Percentiles rank a stretch among this genome's conserved stretches.
Conservation (phyloP, 2,329 filamentous ascomycete species). For the Nemania sp. region DNA sequence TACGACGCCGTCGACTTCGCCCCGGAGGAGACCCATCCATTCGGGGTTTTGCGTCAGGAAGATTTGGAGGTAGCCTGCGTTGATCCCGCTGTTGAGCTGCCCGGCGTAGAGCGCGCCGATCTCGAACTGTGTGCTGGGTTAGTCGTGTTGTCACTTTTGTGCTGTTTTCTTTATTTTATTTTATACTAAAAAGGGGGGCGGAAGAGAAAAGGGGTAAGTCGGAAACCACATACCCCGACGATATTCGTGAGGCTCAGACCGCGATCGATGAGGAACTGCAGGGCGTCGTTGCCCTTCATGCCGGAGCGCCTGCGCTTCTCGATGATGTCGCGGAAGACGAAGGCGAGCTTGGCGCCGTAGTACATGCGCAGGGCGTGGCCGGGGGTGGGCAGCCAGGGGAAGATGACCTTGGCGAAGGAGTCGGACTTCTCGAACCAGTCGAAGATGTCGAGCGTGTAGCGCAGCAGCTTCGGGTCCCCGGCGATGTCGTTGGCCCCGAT, state of each 20-base stretch:
- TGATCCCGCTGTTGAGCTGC: slow-evolving; percentile 60
- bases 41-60: slow-evolving; percentile 51
- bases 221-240: slow-evolving; percentile 42
- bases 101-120: slow-evolving; percentile 59
- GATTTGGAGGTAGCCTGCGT: slow-evolving; percentile 55
- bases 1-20: slow-evolving; percentile 52
- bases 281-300: slow-evolving; percentile 49
- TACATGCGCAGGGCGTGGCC: slow-evolving; percentile 48
- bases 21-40: slow-evolving; percentile 50
- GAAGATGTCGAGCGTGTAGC: slow-evolving; percentile 49
- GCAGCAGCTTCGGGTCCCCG: slow-evolving; percentile 46
- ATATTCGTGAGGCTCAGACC: slow-evolving; percentile 50
- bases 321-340: slow-evolving; percentile 52
- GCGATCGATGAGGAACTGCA: slow-evolving; percentile 58
- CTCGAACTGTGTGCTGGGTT: no score
- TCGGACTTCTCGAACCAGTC: slow-evolving; percentile 49
- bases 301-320: slow-evolving; percentile 48
- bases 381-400: slow-evolving; percentile 54
- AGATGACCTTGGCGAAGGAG: slow-evolving; percentile 52
- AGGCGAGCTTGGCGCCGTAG: slow-evolving; percentile 51
- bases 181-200: background rate
- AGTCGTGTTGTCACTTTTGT: background rate
- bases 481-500: slow-evolving; percentile 58
- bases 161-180: no score
- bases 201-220: background rate